Percentiles rank a stretch among this genome's conserved stretches.
These are phyloP conservation scores for Aureobasidium vineae DNA, from an alignment of 2,329 filamentous ascomycete species.

Conservation along the genomic window DNA sequence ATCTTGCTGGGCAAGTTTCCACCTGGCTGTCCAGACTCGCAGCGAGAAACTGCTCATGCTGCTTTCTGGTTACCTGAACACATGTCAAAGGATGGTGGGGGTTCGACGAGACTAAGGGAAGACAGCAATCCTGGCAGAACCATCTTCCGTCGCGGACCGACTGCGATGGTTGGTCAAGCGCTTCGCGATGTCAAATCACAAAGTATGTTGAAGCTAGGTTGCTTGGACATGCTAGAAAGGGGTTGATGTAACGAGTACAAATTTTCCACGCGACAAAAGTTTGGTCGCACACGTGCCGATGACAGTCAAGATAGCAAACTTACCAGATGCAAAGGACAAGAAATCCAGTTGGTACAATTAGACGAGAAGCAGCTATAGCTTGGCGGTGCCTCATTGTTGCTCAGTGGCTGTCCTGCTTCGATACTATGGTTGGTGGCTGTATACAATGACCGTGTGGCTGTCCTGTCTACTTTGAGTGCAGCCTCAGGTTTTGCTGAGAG, in stretches of 20 bases:
- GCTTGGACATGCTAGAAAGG: background rate
- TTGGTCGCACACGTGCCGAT: background rate
- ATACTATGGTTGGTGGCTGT: slow-evolving; percentile 3
- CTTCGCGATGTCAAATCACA: background rate
- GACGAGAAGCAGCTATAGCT: background rate
- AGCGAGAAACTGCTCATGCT: background rate
- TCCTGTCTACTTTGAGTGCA: background rate
- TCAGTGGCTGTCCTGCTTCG: no score
- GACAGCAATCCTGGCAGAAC: background rate
- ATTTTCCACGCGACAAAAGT: background rate
- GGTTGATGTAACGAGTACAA: background rate
- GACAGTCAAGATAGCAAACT: background rate
- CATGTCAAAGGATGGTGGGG: background rate
- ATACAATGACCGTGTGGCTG: slow-evolving; percentile 12
- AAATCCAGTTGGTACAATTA: background rate
- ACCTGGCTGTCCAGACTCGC: background rate
- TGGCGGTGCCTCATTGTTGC: background rate
- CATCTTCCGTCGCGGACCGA: background rate
- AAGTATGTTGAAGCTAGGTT: background rate
- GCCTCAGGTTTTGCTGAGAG: background rate
- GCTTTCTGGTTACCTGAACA: background rate
- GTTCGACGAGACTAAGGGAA: background rate
- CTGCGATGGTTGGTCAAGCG: background rate
- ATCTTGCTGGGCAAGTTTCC: background rate
- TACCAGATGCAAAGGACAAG: background rate